Conservation (phyloP, 2,329 filamentous ascomycete species). For the Ophiostoma ips region DNA sequence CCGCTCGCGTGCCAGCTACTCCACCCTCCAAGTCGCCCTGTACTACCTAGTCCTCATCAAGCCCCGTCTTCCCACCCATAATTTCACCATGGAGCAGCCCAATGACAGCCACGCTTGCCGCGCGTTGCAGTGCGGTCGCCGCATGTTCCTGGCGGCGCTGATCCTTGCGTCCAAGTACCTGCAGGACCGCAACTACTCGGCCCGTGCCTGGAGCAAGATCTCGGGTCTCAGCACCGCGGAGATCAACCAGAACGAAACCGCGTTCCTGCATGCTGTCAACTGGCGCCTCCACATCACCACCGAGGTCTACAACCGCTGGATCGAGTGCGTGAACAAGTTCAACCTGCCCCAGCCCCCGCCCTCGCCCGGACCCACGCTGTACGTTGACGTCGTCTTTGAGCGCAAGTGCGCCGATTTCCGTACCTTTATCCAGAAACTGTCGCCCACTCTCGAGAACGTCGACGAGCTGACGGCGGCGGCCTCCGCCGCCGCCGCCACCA, state of each 20-base stretch:
- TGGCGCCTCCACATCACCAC: conserved; percentile 95
- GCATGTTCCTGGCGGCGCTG: conserved; percentile 91
- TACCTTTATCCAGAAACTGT: conserved; percentile 40
- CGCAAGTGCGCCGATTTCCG: conserved; percentile 43
- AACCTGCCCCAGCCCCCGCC: conserved; percentile 51
- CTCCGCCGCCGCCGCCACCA: background rate
- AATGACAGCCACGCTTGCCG: conserved; percentile 58
- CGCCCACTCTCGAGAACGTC: conserved; percentile 44
- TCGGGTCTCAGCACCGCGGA: conserved; percentile 86
- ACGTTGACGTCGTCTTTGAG: conserved; percentile 22
- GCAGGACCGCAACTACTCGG: conserved; percentile 95
- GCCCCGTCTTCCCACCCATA: conserved; percentile 66
- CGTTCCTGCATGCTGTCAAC: conserved; percentile 76
- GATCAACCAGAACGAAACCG: conserved; percentile 94
- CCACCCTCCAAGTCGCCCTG: conserved; percentile 87
- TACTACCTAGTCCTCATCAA: conserved; percentile 95
- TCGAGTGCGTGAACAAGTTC: conserved; percentile 76
- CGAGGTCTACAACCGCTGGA: conserved; percentile 81
- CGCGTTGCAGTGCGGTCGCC: conserved; percentile 84
- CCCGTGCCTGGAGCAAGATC: conserved; percentile 97
- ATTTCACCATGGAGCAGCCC: conserved; percentile 77
- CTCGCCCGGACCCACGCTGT: conserved; percentile 22
- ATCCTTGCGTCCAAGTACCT: conserved; percentile 97
- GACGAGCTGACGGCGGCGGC: conserved; percentile 31
- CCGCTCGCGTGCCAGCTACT: conserved; percentile 91